Conservation (phyloP, 495 filamentous ascomycete genomes). For the Daldinia concentrica region DNA sequence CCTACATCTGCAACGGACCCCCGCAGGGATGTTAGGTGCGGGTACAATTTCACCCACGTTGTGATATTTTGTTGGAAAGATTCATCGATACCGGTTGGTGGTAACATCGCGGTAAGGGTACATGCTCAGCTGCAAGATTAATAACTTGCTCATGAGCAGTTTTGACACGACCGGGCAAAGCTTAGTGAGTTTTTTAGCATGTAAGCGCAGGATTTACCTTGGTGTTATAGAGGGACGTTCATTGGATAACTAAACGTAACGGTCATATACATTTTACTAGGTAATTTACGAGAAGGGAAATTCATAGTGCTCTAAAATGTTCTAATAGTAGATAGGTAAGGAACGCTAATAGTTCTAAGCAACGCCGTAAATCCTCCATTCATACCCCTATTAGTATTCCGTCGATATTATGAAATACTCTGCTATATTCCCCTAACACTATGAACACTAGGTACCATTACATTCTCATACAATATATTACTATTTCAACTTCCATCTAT, state of each 20-base stretch:
- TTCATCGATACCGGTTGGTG: slow-evolving; percentile 14
- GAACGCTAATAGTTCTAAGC: background rate
- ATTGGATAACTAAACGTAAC: background rate
- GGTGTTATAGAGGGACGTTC: background rate
- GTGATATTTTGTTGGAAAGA: slow-evolving; percentile 12
- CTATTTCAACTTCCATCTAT: background rate
- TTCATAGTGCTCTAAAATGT: background rate
- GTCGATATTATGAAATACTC: background rate
- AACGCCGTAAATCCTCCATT: background rate
- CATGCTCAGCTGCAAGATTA: background rate
- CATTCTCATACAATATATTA: background rate
- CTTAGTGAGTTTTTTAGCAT: background rate
- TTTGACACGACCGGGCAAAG: background rate
- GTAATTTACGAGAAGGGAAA: background rate
- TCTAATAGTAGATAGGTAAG: background rate
- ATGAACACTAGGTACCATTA: too few species aligned
- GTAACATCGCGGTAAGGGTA: background rate
- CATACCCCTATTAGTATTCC: background rate
- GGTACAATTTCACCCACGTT: slow-evolving; percentile 13
- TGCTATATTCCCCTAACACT: too few species aligned
- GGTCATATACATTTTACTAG: background rate
- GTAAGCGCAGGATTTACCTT: background rate
- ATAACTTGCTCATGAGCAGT: background rate
- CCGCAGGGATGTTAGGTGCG: slow-evolving; percentile 18
- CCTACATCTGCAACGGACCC: slow-evolving; percentile 6